phyloP scores from a whole-genome alignment of 371 early-diverging fungal species.

The Mortierella sp. region DNA sequence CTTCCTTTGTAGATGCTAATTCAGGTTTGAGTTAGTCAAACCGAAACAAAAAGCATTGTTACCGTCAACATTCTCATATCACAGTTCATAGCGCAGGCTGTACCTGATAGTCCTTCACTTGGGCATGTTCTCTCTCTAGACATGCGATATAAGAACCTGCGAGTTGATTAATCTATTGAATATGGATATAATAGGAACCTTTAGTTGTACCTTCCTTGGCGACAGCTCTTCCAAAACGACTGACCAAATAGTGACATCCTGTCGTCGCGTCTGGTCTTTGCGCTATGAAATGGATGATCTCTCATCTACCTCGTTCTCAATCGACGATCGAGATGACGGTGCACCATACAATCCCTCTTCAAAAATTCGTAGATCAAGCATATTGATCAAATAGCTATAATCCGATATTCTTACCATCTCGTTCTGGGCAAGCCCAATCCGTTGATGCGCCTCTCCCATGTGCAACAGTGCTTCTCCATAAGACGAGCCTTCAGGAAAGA shows the following conservation, averaged over 20 bases:
- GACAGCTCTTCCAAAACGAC: too few species aligned
- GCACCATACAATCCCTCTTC: too few species aligned
- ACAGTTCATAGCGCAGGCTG: slow-evolving; percentile 22
- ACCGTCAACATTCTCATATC: background rate
- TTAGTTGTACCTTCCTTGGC: background rate
- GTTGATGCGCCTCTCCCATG: slow-evolving; percentile 75
- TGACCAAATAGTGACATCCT: too few species aligned
- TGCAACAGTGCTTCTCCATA: slow-evolving; percentile 65
- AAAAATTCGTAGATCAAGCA: too few species aligned
- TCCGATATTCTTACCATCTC: slow-evolving; percentile 49
- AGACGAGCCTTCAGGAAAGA: slow-evolving; percentile 67
- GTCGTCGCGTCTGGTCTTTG: too few species aligned
- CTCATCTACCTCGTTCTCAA: too few species aligned
- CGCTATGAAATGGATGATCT: too few species aligned
- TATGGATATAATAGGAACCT: slow-evolving; percentile 16
- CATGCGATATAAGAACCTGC: slow-evolving; percentile 62
- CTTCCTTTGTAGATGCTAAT: slow-evolving; percentile 60
- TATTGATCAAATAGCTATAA: background rate
- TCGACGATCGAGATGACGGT: too few species aligned
- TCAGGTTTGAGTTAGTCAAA: background rate
- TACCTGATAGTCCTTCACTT: slow-evolving; percentile 74
- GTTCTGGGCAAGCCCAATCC: slow-evolving; percentile 70
- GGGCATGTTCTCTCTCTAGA: slow-evolving; percentile 61
- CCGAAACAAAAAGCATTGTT: background rate
- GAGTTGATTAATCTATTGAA: slow-evolving; percentile 50